Evolutionary conservation across 352 stramenopile genomes (phyloP).

Genomic region (Pythium rishiriense): DNA sequence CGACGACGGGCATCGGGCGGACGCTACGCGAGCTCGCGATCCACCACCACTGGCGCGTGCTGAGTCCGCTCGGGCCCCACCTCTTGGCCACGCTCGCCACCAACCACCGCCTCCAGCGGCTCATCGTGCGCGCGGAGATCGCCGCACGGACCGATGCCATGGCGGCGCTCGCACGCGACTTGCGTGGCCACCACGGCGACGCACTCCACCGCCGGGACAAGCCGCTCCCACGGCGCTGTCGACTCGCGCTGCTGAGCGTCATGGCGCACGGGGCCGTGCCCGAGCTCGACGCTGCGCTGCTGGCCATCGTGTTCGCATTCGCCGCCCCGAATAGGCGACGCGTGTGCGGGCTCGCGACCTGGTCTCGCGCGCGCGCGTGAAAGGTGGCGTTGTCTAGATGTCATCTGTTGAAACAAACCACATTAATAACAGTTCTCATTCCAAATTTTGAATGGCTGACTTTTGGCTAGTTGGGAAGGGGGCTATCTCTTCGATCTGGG

Average conservation of each 20-base stretch:
- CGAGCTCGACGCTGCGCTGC: constrained; percentile 2
- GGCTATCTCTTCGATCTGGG: too few species aligned
- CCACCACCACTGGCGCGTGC: background rate
- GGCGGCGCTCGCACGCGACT: background rate
- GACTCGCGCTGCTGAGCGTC: constrained; percentile 11
- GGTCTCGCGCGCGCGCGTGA: too few species aligned
- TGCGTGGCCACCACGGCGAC: background rate
- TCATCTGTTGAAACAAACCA: too few species aligned
- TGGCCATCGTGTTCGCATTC: constrained; percentile 7
- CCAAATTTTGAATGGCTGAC: too few species aligned
- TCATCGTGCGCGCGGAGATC: background rate
- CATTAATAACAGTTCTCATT: too few species aligned
- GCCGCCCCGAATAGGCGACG: constrained; percentile 1
- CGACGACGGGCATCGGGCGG: background rate
- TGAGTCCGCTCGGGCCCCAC: background rate
- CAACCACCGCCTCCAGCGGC: background rate
- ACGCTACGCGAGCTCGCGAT: background rate
- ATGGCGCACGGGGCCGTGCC: background rate
- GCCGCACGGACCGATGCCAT: background rate
- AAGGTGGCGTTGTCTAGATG: too few species aligned
- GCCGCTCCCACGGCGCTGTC: background rate
- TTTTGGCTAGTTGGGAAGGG: too few species aligned
- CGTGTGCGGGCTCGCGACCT: background rate
- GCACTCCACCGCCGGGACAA: background rate
- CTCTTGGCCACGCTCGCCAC: background rate